Conservation (phyloP, 441 rosid genomes). For the Pelargonium australe region DNA sequence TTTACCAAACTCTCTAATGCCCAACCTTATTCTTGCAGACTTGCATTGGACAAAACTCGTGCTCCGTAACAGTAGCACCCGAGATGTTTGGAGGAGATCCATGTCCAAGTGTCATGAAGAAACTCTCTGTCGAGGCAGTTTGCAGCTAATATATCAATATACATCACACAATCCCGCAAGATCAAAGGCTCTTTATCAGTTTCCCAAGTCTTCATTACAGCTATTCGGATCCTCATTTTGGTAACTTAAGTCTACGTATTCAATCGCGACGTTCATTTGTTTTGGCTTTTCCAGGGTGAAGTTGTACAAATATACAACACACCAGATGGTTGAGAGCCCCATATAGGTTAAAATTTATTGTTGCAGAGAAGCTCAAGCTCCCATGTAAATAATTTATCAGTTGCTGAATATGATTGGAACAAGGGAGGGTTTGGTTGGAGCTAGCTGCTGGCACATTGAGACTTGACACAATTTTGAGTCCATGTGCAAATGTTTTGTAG, state of each 20-base stretch:
- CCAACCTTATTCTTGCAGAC: slow-evolving; percentile 56
- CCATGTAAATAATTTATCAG: too few relatives aligned
- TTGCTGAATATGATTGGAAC: too few relatives aligned
- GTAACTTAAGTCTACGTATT: slow-evolving; percentile 24
- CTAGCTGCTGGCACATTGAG: too few relatives aligned
- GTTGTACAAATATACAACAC: slow-evolving; percentile 76
- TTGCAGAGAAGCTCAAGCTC: too few relatives aligned
- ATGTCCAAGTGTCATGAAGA: slow-evolving; percentile 78
- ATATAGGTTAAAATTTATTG: slow-evolving; percentile 10
- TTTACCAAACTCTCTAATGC: too few relatives aligned
- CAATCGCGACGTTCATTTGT: slow-evolving; percentile 22
- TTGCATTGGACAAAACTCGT: slow-evolving; percentile 81
- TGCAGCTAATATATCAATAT: slow-evolving; percentile 42
- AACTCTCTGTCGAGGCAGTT: slow-evolving; percentile 78
- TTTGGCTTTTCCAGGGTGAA: slow-evolving; percentile 49
- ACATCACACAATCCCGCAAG: neutral
- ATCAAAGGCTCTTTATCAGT: neutral
- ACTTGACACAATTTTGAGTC: too few relatives aligned
- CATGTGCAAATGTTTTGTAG: too few relatives aligned
- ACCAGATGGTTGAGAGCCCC: slow-evolving; percentile 27
- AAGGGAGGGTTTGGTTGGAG: too few relatives aligned
- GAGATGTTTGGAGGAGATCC: slow-evolving; percentile 96
- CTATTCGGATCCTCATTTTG: neutral
- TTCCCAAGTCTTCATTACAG: too few relatives aligned
- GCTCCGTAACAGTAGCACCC: slow-evolving; percentile 87